Evolutionary conservation across 129 eudicot species (phyloP).

Genomic region (Deinandra increscens): DNA sequence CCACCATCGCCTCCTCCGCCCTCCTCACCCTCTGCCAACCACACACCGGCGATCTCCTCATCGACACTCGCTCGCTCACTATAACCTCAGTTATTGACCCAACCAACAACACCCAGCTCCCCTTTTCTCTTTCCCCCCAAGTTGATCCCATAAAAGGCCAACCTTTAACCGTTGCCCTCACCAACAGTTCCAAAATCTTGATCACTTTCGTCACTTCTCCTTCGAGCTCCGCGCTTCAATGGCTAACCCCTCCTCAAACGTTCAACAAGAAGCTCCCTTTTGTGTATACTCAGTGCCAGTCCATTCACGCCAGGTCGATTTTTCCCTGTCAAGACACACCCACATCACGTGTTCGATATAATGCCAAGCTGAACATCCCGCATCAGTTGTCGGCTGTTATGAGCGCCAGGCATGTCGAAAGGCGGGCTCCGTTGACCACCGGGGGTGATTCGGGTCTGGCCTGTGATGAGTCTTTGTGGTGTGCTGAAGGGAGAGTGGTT

Average conservation of each 20-base stretch:
- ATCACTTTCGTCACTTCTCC: conserved; percentile 51
- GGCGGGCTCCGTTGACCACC: conserved; percentile 42
- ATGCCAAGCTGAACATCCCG: conserved; percentile 69
- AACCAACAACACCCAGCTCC: conserved; percentile 42
- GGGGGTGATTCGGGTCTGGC: conserved; percentile 45
- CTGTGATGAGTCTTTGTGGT: conserved; percentile 81
- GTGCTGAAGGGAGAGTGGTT: conserved; percentile 85
- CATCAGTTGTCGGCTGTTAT: conserved; percentile 61
- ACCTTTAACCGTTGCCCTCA: conserved; percentile 47
- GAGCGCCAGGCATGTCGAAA: conserved; percentile 67
- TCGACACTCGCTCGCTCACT: conserved; percentile 79
- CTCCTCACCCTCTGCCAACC: conserved; percentile 59
- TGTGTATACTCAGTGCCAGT: conserved; percentile 87
- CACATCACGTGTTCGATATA: conserved; percentile 56
- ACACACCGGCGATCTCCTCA: conserved; percentile 60
- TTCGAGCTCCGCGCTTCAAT: conserved; percentile 73
- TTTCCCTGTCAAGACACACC: conserved; percentile 98
- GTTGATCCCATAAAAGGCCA: conserved; percentile 68
- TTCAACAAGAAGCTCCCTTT: conserved; percentile 62
- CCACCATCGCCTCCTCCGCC: conserved; percentile 68
- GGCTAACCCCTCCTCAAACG: conserved; percentile 86
- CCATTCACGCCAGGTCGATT: conserved; percentile 85
- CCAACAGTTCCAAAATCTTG: conserved; percentile 43
- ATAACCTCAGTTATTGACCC: conserved; percentile 62
- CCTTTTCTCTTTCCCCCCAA: conserved; percentile 51